These are phyloP conservation scores for Lavandula angustifolia DNA, from an alignment of 257 asterid genomes.

Conservation along the genomic window DNA sequence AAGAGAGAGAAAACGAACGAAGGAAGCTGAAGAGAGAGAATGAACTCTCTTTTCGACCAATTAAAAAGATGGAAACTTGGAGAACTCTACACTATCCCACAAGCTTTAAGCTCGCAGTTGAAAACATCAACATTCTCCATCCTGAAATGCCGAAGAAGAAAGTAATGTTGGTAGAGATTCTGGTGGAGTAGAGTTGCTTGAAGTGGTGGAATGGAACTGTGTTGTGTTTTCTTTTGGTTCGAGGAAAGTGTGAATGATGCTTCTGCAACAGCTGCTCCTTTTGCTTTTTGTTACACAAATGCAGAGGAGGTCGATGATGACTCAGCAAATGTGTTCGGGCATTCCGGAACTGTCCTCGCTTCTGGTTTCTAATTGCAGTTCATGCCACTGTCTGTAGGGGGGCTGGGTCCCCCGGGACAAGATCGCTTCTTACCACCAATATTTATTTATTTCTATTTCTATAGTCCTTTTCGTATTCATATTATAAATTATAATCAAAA, in stretches of 20 bases:
- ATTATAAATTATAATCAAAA: too few species aligned
- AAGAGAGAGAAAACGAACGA: not conserved
- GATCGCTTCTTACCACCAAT: not conserved
- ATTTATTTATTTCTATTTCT: too few species aligned
- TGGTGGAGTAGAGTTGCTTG: constrained; percentile 34
- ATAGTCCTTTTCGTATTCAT: too few species aligned
- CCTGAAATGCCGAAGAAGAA: constrained; percentile 19
- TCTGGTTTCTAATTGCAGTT: constrained; percentile 43
- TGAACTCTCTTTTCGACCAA: not conserved
- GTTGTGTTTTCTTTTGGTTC: constrained; percentile 1
- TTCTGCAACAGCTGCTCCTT: constrained; percentile 30
- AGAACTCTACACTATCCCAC: constrained; percentile 80
- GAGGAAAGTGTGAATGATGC: constrained; percentile 37
- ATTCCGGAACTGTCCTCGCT: constrained; percentile 38
- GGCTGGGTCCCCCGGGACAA: constrained; percentile 7
- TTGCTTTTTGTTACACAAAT: constrained; percentile 32
- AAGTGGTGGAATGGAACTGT: constrained; percentile 20
- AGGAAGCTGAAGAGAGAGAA: not conserved
- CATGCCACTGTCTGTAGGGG: constrained; percentile 46
- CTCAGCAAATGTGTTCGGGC: constrained; percentile 7
- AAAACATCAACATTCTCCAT: constrained; percentile 70
- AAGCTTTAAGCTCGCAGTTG: constrained; percentile 74
- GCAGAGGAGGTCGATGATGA: constrained; percentile 34
- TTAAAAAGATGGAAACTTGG: constrained; percentile 3
- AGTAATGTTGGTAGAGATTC: constrained; percentile 1